A percentile compares a stretch with the other conserved stretches of the same genome.
Conservation (phyloP, 2,329 filamentous ascomycete species). For the Pseudogymnoascus pannorum region DNA sequence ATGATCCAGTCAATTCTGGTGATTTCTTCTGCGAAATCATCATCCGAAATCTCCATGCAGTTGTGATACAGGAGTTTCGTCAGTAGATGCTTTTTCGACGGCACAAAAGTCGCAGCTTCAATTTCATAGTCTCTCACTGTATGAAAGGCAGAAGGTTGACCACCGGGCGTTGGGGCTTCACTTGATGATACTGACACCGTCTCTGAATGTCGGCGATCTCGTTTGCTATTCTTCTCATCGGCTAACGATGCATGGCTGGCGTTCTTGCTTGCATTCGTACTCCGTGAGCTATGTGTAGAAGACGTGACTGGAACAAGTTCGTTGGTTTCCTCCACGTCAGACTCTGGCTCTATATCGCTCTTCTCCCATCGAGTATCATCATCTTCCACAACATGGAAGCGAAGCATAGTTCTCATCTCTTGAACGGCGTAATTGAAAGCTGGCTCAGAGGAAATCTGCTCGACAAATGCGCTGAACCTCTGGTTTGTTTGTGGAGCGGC, state of each 20-base stretch:
- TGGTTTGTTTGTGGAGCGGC: conserved; percentile 67
- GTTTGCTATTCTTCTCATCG: conserved; percentile 27
- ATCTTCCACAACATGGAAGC: conserved; percentile 66
- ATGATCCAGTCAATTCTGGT: conserved; percentile 97
- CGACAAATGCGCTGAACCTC: conserved; percentile 67
- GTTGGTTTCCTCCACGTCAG: conserved; percentile 22
- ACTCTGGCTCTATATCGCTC: conserved; percentile 53
- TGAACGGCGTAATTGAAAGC: conserved; percentile 80
- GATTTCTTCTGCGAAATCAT: conserved; percentile 82
- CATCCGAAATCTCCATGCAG: conserved; percentile 79
- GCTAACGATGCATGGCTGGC: conserved; percentile 44
- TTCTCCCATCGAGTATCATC: conserved; percentile 93
- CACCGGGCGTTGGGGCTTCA: conserved; percentile 29
- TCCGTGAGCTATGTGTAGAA: conserved; percentile 12
- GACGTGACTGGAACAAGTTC: conserved; percentile 13
- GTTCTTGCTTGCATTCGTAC: conserved; percentile 36
- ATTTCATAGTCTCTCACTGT: conserved; percentile 73
- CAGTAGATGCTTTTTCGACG: conserved; percentile 60
- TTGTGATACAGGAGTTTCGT: conserved; percentile 84
- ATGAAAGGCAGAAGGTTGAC: conserved; percentile 41
- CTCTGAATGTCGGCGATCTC: conserved; percentile 4
- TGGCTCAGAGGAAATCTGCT: conserved; percentile 64
- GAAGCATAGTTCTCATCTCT: conserved; percentile 75
- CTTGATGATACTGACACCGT: conserved; percentile 17
- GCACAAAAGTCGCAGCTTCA: conserved; percentile 65